Evolutionary conservation across 2,329 filamentous ascomycete genomes (phyloP).

Genomic region (Alternaria panax): DNA sequence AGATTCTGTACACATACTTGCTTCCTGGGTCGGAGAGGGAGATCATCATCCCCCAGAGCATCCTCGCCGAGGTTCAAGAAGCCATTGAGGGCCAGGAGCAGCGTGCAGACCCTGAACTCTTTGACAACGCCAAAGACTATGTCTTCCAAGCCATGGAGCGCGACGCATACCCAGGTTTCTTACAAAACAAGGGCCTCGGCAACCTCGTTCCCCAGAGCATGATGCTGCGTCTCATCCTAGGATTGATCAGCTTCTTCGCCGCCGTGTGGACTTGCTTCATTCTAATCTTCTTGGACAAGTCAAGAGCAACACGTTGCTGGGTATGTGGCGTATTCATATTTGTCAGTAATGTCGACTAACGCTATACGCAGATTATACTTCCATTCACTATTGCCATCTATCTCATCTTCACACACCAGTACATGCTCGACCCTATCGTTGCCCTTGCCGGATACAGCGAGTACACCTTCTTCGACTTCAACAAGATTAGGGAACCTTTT

Average conservation of each 20-base stretch:
- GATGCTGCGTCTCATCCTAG: slow-evolving; percentile 83
- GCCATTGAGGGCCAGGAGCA: slow-evolving; percentile 84
- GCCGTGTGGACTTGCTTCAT: slow-evolving; percentile 95
- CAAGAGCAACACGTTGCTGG: slow-evolving; percentile 79
- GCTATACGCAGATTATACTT: slow-evolving; percentile 70
- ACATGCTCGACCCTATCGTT: slow-evolving; percentile 90
- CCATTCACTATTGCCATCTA: slow-evolving; percentile 94
- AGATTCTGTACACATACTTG: slow-evolving; percentile 97
- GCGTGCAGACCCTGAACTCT: slow-evolving; percentile 94
- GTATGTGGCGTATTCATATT: slow-evolving; percentile 60
- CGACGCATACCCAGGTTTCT: slow-evolving; percentile 97
- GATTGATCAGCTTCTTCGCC: slow-evolving; percentile 84
- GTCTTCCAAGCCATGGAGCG: slow-evolving; percentile 99
- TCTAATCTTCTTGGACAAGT: slow-evolving; percentile 86
- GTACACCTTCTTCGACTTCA: slow-evolving; percentile 94
- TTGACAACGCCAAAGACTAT: slow-evolving; percentile 97
- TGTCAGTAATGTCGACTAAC: not conserved
- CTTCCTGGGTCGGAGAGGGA: slow-evolving; percentile 95
- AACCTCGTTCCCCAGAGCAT: slow-evolving; percentile 93
- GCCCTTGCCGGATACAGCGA: slow-evolving; percentile 91
- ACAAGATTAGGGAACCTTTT: slow-evolving; percentile 86
- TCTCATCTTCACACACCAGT: slow-evolving; percentile 77
- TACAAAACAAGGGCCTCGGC: slow-evolving; percentile 92
- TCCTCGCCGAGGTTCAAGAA: slow-evolving; percentile 83
- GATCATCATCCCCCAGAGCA: slow-evolving; percentile 88